Percentiles rank a stretch among this genome's conserved stretches.
phyloP scores from a whole-genome alignment of 306 rosid species.

The Macrotyloma uniflorum region DNA sequence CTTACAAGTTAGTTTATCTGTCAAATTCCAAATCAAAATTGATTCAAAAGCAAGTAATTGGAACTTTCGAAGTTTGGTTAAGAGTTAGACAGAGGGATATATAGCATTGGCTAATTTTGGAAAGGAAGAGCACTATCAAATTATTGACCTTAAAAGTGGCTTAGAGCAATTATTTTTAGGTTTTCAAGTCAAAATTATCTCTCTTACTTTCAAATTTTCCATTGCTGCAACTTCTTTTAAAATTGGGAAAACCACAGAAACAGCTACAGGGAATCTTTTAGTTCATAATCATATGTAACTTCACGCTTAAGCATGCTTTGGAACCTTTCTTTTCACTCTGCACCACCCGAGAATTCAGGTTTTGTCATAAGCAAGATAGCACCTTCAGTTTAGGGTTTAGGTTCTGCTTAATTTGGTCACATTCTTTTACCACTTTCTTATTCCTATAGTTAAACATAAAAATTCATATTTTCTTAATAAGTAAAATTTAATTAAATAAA shows the following conservation, averaged over 20 bases:
- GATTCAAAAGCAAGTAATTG: constrained; percentile 33
- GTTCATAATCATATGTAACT: constrained; percentile 33
- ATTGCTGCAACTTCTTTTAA: background rate
- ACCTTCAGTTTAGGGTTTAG: too few species aligned
- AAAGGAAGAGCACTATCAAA: constrained; percentile 27
- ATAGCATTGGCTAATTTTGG: background rate
- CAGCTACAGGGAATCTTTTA: constrained; percentile 1
- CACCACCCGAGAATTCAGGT: background rate
- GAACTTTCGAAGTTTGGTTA: constrained; percentile 5
- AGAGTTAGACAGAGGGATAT: background rate
- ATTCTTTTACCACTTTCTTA: background rate
- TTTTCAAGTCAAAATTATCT: background rate
- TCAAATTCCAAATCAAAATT: constrained; percentile 33
- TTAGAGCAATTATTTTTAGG: constrained; percentile 4
- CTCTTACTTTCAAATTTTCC: constrained; percentile 20
- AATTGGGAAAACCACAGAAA: constrained; percentile 6
- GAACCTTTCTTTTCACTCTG: background rate
- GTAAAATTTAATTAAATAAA: too few species aligned
- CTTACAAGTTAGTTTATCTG: constrained; percentile 31
- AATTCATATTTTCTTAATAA: too few species aligned
- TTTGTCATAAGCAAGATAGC: background rate
- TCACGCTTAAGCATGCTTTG: constrained; percentile 30
- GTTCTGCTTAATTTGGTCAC: background rate
- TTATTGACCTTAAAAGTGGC: constrained; percentile 17
- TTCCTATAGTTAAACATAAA: too few species aligned